These are phyloP conservation scores for Tricholoma saponaceum DNA, from an alignment of 768 basidiomycete genomes.

Conservation along the genomic window DNA sequence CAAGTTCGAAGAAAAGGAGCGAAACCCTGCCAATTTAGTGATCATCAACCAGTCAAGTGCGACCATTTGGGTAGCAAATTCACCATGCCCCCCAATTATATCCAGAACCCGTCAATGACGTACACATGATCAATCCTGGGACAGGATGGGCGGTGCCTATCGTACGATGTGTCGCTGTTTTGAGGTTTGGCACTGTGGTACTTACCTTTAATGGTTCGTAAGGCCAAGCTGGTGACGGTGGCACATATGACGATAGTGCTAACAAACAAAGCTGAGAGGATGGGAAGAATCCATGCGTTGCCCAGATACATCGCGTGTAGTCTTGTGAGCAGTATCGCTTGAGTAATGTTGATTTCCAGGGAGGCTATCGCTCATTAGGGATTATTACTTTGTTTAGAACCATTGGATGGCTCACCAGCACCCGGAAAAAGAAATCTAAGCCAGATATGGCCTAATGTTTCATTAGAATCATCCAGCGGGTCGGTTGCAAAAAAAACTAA, in stretches of 20 bases:
- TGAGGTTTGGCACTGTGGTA: not conserved
- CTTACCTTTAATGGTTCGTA: not conserved
- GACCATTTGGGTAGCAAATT: not conserved
- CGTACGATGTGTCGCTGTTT: not conserved
- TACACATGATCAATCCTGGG: not conserved
- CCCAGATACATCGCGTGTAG: not conserved
- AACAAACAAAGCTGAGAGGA: not conserved
- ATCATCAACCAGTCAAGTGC: not conserved
- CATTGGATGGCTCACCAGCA: not conserved
- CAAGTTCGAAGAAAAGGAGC: not conserved
- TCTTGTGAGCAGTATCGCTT: not conserved
- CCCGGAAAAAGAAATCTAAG: not conserved
- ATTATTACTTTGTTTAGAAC: no score
- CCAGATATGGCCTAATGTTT: not conserved
- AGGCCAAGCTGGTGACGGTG: not conserved
- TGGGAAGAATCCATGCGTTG: not conserved
- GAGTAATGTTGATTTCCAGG: not conserved
- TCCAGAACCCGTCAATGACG: not conserved
- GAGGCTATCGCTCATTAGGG: not conserved
- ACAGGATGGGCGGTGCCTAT: not conserved
- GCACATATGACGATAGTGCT: not conserved
- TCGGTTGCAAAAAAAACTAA: not conserved
- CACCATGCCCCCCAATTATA: not conserved
- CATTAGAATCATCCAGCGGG: not conserved
- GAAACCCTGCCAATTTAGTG: not conserved